Base-by-base conservation (phyloP, 2,329 filamentous ascomycete species). In the Raffaelea deltoideospora region DNA sequence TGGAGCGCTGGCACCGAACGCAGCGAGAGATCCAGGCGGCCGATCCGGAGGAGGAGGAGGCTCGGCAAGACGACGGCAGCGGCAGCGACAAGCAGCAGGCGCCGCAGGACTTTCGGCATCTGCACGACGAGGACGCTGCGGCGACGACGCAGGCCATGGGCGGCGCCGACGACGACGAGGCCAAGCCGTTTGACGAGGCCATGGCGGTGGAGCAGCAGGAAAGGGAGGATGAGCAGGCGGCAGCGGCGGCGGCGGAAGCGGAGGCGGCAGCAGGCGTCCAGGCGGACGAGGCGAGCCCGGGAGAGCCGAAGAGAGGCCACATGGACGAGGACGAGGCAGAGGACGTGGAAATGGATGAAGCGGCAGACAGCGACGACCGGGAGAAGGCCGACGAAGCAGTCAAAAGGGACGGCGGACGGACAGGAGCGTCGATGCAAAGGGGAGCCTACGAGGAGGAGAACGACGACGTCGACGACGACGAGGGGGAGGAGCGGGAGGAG, bases 101-200 rank as follows among this genome's bases (percentile, higher is more conserved):
- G 10, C 69, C 79, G 50, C 73, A 72, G n/a, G 86, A 95, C 51
- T 95, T 95, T 51, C 86, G 96, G 59, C 90, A 99, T 57, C 64
- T 96, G 4, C 79, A 80, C 42, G 76, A 95, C 45, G 84, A 95
- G 41, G 72, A 90, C 22, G 72, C 77, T 21, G 69, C 78, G 37
- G 73, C 80, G n/a, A 87, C 95, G 39, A 77, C 85, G 2, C 90
- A 98, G 58, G 90, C 90, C 13, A 70, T 98, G 50, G 92, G 90
- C 24, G 79, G 82, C 28, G 84, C 88, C 5, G 81, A 75, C 10
- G 80, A 93, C 43, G 87, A 96, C 19, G 80, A 79, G 3, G 31
- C 77, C 77, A 7, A 14, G 46, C 78, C 82, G 7, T 69, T 98
- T 38, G 84, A 96, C 50, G 82, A 94, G 47, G 75, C 80, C 34